phyloP scores from a whole-genome alignment of 331 rosid genomes.

The Spiraea crenata region DNA sequence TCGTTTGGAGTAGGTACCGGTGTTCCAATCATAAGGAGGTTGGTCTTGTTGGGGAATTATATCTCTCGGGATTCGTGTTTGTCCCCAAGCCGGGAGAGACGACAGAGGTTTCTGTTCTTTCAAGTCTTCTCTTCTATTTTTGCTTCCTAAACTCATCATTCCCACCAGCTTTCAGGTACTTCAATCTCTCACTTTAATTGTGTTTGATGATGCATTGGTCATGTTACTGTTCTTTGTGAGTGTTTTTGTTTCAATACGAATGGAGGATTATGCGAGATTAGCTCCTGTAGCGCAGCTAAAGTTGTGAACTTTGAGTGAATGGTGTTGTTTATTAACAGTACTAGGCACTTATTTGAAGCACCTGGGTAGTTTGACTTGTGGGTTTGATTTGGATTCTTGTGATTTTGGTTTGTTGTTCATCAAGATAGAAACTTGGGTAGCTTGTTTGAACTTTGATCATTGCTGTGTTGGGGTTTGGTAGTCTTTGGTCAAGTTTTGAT shows the following conservation, averaged over 20 bases:
- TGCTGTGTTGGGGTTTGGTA: not conserved
- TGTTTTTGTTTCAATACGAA: no score
- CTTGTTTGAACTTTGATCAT: not conserved
- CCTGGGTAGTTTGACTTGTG: not conserved
- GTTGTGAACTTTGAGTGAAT: no score
- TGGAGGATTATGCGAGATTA: no score
- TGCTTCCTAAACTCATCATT: not conserved
- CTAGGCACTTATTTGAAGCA: no score
- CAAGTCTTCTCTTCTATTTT: not conserved
- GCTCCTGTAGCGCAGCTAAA: no score
- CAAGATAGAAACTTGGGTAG: no score
- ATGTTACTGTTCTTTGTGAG: no score
- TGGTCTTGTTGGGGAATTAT: constrained; percentile 48
- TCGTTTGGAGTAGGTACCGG: constrained; percentile 73
- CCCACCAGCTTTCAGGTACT: not conserved
- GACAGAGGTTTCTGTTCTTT: not conserved
- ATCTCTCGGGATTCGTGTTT: constrained; percentile 61
- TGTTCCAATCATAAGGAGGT: constrained; percentile 87
- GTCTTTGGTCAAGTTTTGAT: not conserved
- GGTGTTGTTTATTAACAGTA: no score
- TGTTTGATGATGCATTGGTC: no score
- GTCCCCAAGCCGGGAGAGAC: constrained; percentile 43
- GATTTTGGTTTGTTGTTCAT: no score
- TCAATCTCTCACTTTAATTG: not conserved
- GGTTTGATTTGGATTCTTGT: not conserved